These are phyloP conservation scores for Carex littledalei DNA, from an alignment of 176 grass and related monocot species.

Conservation along the genomic window DNA sequence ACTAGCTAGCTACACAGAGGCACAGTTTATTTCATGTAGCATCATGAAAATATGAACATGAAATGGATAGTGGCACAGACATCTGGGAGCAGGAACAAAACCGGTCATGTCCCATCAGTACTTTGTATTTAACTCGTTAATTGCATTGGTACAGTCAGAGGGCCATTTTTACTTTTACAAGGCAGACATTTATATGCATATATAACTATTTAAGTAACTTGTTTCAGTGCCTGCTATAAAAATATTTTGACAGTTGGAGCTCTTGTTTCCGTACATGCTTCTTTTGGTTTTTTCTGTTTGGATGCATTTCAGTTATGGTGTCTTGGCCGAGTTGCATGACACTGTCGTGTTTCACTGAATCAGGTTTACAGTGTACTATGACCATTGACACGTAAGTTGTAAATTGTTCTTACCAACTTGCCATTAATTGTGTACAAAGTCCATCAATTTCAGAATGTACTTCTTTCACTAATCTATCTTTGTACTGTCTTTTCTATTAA, in stretches of 20 bases:
- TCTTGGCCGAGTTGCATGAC: neutral
- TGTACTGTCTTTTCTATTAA: no score
- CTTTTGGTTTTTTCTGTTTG: slow-evolving; percentile 14
- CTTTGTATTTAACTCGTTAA: neutral
- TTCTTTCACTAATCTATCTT: no score
- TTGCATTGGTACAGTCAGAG: neutral
- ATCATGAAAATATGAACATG: no score
- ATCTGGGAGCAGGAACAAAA: slow-evolving; percentile 13
- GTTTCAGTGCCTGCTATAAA: neutral
- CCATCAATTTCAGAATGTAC: no score
- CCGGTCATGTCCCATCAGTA: slow-evolving; percentile 17
- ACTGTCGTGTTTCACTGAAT: neutral
- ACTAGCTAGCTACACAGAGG: no score
- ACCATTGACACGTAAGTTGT: no score
- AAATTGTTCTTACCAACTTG: no score
- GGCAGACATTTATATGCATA: neutral
- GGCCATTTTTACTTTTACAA: neutral
- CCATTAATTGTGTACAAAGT: no score
- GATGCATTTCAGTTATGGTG: slow-evolving; percentile 4
- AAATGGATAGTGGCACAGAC: slow-evolving; percentile 9
- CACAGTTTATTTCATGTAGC: neutral
- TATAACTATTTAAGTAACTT: neutral
- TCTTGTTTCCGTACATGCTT: neutral
- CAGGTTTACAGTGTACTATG: neutral
- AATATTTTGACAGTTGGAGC: neutral